Conservation (phyloP, 2,329 filamentous ascomycete species). For the Apiospora sp. region DNA sequence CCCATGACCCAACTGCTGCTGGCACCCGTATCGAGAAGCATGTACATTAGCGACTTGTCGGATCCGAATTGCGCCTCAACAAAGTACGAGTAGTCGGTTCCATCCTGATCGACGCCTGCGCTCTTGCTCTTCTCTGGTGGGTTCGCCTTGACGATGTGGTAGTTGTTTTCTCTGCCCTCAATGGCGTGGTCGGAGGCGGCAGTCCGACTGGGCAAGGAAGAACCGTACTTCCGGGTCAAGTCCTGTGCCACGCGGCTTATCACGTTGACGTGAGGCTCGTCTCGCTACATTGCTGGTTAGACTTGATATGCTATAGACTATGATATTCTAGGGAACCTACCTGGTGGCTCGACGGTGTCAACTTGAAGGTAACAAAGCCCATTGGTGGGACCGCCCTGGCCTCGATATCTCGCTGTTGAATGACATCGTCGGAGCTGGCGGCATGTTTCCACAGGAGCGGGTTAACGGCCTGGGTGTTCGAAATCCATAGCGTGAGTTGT, state of each 20-base stretch:
- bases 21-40: constrained; percentile 73
- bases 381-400: constrained; percentile 27
- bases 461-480: constrained; percentile 58
- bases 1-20: constrained; percentile 87
- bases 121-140: constrained; percentile 56
- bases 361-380: constrained; percentile 49
- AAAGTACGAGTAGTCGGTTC: constrained; percentile 73
- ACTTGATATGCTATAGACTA: not conserved
- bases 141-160: constrained; percentile 54
- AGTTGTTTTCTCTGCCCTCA: constrained; percentile 54
- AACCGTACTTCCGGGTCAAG: constrained; percentile 51
- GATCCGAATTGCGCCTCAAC: constrained; percentile 65
- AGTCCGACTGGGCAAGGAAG: constrained; percentile 32
- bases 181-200: constrained; percentile 33
- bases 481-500: constrained; percentile 57
- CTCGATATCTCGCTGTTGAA: constrained; percentile 27
- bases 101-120: constrained; percentile 68
- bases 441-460: constrained; percentile 38
- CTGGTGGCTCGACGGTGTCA: constrained; percentile 47
- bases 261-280: constrained; percentile 43
- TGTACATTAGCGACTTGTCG: constrained; percentile 59
- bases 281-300: constrained; percentile 41
- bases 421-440: constrained; percentile 23
- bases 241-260: constrained; percentile 49
- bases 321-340: constrained; percentile 13